Percentiles rank a stretch among this genome's conserved stretches.
These are phyloP conservation scores for Euphorbia corollata DNA, from an alignment of 441 rosid genomes.

Conservation along the genomic window DNA sequence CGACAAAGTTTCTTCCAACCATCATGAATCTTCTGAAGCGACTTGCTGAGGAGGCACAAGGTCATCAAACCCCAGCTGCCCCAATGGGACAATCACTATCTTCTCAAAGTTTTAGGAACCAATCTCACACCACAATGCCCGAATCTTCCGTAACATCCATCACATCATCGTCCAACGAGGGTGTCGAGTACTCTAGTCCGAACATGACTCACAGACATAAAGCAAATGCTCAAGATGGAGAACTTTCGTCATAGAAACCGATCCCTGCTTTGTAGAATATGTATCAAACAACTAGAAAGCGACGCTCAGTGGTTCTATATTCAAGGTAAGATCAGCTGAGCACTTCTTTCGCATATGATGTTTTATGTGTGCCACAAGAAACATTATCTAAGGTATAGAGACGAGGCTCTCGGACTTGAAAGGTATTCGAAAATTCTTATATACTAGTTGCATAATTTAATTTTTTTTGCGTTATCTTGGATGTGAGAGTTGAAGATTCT, in stretches of 20 bases:
- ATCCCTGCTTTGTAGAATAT: constrained; percentile 20
- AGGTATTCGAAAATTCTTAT: background rate
- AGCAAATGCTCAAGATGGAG: constrained; percentile 29
- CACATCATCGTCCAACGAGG: constrained; percentile 33
- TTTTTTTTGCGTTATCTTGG: too few species aligned
- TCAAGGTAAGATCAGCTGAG: background rate
- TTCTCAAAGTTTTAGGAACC: constrained; percentile 36
- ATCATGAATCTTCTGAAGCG: constrained; percentile 61
- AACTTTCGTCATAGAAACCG: constrained; percentile 27
- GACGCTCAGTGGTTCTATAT: background rate
- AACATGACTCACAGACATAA: constrained; percentile 36
- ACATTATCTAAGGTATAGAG: background rate
- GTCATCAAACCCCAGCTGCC: constrained; percentile 33
- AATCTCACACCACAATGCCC: constrained; percentile 30
- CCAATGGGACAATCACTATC: constrained; percentile 22
- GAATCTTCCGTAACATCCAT: constrained; percentile 57
- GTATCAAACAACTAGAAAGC: constrained; percentile 14
- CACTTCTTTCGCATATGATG: background rate
- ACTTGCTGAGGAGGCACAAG: constrained; percentile 75
- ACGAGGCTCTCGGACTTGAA: background rate
- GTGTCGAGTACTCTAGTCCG: constrained; percentile 45
- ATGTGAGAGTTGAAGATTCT: too few species aligned
- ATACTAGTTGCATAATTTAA: background rate
- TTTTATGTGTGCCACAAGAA: background rate
- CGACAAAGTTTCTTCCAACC: constrained; percentile 64